A percentile compares a stretch with the other conserved stretches of the same genome.
phyloP scores from a whole-genome alignment of 208 protist species.

The Trypanosoma lewisi region DNA sequence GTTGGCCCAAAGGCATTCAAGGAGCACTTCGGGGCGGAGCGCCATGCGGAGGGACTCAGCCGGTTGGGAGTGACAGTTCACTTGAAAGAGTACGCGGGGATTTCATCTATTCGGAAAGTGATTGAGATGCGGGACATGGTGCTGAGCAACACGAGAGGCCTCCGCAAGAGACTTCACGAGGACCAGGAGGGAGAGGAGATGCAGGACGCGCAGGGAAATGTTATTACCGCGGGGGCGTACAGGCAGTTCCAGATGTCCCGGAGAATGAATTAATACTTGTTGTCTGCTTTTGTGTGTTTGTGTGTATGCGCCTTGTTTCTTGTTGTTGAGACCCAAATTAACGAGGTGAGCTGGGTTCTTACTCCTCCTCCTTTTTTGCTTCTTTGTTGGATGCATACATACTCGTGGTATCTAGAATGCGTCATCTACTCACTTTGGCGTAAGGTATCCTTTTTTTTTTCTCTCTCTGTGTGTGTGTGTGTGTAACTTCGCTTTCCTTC shows the following conservation, averaged over 20 bases:
- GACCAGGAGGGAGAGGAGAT: conserved; percentile 82
- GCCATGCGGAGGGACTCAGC: conserved; percentile 78
- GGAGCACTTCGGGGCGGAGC: conserved; percentile 83
- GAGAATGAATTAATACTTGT: conserved; percentile 5
- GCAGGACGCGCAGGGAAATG: conserved; percentile 75
- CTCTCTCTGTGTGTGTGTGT: too few relatives aligned
- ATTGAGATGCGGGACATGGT: conserved; percentile 74
- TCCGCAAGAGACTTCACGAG: conserved; percentile 65
- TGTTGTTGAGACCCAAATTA: not conserved
- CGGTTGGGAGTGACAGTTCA: conserved; percentile 66
- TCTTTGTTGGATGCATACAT: too few relatives aligned
- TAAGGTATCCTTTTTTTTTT: too few relatives aligned
- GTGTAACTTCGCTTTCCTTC: too few relatives aligned
- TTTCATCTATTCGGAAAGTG: conserved; percentile 69
- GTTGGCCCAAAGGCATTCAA: conserved; percentile 81
- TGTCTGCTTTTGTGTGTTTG: not conserved
- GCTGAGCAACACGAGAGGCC: conserved; percentile 18
- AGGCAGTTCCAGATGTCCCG: conserved; percentile 47
- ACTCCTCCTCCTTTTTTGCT: too few relatives aligned
- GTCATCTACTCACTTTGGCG: too few relatives aligned
- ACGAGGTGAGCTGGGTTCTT: not conserved
- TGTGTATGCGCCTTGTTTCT: not conserved
- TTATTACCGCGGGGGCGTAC: conserved; percentile 71
- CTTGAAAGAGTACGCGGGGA: conserved; percentile 74
- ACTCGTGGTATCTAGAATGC: too few relatives aligned